Base-by-base conservation (phyloP, 140 eudicot species). In the Artemisia princeps region DNA sequence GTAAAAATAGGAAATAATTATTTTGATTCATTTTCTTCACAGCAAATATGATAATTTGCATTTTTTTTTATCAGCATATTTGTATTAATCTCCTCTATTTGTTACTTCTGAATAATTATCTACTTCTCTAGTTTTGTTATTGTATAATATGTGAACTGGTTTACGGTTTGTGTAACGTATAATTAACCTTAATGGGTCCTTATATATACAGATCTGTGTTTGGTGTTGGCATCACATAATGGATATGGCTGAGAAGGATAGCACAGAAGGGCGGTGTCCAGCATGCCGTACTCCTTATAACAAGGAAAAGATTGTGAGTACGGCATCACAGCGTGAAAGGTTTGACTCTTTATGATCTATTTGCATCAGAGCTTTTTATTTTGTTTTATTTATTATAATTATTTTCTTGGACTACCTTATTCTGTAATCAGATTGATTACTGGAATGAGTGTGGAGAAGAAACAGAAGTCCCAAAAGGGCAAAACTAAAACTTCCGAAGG, bases 191-290 rank as follows among this genome's bases (percentile, higher is more conserved):
- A 6, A 33, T 33, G 42, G 42, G 1, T 33, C 42, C 42, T 33
- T 33, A 33, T 33, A 33, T 68, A 17, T 77, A 9, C 82, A 85
- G 94, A 70, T 85, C 6, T 85, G 94, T 75, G 79, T 84, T 23
- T 84, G 91, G 91, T 84, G 91, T 24, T 84, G 91, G 91, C 87
- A 84, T 75, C 91, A 84, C 70, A 75, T 84, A 14, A 81, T 84
- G 83, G 67, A 61, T 40, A 61, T 61, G 67, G 67, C 67, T 61
- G 95, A 84, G 82, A 87, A 87, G 77, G 90, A 84, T 81, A 81
- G 70, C 75, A 72, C 84, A 17, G 87, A 84, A 74, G 90, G 95
- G 28, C 79, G 95, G 23, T 87, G 95, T 56, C 95, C 95, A 64
- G 95, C 95, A 33, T 87, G 95, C 71, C 90, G 95, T 1, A 79